Evolutionary conservation across 495 filamentous ascomycete genomes (phyloP), one percentile per base, ranked within the genome.

Genomic region (Annulohypoxylon maeteangense): DNA sequence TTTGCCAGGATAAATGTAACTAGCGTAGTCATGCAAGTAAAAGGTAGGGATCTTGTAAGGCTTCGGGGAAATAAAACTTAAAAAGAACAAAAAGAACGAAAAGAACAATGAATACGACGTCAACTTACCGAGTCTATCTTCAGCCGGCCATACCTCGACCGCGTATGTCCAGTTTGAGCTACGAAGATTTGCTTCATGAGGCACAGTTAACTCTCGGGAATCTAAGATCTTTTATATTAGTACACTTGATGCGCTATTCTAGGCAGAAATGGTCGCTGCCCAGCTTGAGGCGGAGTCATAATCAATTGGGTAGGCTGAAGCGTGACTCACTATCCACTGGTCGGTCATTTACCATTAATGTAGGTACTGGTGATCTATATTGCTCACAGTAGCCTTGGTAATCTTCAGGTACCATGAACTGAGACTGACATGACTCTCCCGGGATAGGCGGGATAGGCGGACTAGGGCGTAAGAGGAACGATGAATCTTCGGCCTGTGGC

Each of bases 251-350:
- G 14, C 40, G 3, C 16, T 47, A 57, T 58, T 71, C 53, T 27
- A 72, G 70, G 70, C 70, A 44, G 64, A 57, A 63, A 68, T 55
- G 36, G 63, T 54, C 38, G 36, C 42, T 67, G 34, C 58, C 58
- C 63, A 53, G 29, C 45, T 29, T 38, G 64, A 68, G 64, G 70
- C 70, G 47, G 60, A 60, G 70, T 55, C 58, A 29, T 44, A 14
- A 60, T 50, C 50, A 34, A 56, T 54, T 45, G 22, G 42, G 51
- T 51, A 72, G 63, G 68, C 68, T 71, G 62, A 66, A 66, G 68
- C 68, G 34, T 71, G 68, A 71, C 68, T 71, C 68, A 71, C 68
- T 40, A 18, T 20, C 14, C 8, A 18, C 18, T 32, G 0, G 7
- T n/a, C 11, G 18, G 12, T 11, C 10, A 18, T 61, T 36, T 4